phyloP scores from a whole-genome alignment of 352 stramenopile genomes.

The Nothophytophthora sp. region DNA sequence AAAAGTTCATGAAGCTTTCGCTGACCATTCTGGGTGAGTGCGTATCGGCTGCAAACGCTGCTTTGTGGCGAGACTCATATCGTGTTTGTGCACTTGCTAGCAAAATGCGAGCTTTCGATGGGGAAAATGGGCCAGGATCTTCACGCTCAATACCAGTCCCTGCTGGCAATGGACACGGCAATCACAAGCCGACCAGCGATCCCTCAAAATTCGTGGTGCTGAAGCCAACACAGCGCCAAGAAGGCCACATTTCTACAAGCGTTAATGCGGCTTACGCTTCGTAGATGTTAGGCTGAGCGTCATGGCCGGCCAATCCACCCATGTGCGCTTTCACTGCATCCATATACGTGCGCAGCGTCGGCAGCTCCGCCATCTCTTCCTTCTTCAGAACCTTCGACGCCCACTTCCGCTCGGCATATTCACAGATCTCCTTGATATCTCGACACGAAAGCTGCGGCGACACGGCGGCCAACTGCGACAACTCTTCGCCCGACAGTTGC shows the following conservation, averaged over 20 bases:
- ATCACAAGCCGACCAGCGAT: too few species aligned
- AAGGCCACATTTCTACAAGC: too few species aligned
- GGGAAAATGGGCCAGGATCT: constrained; percentile 33
- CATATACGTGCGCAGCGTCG: constrained; percentile 68
- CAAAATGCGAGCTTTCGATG: constrained; percentile 27
- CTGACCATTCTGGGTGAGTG: constrained; percentile 43
- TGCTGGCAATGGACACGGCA: constrained; percentile 20
- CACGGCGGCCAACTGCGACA: constrained; percentile 74
- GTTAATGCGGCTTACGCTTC: too few species aligned
- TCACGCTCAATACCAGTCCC: constrained; percentile 43
- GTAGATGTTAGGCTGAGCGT: constrained; percentile 46
- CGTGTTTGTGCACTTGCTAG: constrained; percentile 17
- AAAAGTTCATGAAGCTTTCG: constrained; percentile 47
- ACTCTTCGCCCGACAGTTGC: constrained; percentile 78
- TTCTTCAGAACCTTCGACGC: constrained; percentile 90
- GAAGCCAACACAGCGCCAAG: too few species aligned
- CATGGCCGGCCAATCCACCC: constrained; percentile 42
- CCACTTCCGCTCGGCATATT: constrained; percentile 93
- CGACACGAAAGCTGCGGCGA: constrained; percentile 90
- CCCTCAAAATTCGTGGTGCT: too few species aligned
- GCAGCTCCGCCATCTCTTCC: constrained; percentile 72
- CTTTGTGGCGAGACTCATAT: not conserved
- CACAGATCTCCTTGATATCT: constrained; percentile 96
- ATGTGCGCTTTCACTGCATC: constrained; percentile 76
- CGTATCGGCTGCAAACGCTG: not conserved